A percentile compares a stretch with the other conserved stretches of the same genome.
Evolutionary conservation across 345 rosid species (phyloP).

Genomic region (Mangifera indica): DNA sequence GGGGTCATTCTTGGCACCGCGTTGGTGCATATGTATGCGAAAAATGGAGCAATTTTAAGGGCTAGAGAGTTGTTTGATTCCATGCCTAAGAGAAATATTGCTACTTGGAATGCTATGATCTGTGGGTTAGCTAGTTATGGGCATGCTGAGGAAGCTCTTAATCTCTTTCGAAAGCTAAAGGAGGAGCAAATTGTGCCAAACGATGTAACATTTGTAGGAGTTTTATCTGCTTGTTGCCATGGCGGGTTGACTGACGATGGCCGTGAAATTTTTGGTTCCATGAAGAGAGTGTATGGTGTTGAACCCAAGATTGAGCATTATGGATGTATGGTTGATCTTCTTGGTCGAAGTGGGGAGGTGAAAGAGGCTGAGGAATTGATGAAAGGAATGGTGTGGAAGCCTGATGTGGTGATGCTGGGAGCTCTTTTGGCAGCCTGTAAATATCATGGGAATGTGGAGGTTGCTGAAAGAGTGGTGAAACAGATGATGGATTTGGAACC

Average conservation of each 20-base stretch:
- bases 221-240: constrained; percentile 28
- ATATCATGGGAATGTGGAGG: constrained; percentile 21
- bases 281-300: constrained; percentile 21
- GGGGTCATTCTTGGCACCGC: constrained; percentile 32
- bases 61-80: constrained; percentile 25
- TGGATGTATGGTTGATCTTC: constrained; percentile 34
- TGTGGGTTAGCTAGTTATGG: constrained; percentile 27
- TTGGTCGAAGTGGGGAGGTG: constrained; percentile 23
- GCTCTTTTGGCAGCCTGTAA: constrained; percentile 21
- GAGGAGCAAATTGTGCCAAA: constrained; percentile 23
- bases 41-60: constrained; percentile 19
- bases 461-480: constrained; percentile 21
- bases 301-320: constrained; percentile 34
- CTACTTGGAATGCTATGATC: constrained; percentile 31
- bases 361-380: constrained; percentile 27
- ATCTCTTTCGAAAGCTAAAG: constrained; percentile 21
- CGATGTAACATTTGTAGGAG: constrained; percentile 31
- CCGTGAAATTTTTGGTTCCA: constrained; percentile 19
- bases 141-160: constrained; percentile 24
- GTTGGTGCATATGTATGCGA: constrained; percentile 31
- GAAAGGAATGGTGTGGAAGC: constrained; percentile 23
- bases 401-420: constrained; percentile 31
- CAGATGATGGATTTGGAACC: constrained; percentile 23
- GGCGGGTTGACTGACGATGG: constrained; percentile 24
- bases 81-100: constrained; percentile 26